Evolutionary conservation across 805 yeast genomes (phyloP), one percentile per base, ranked within the genome.

Genomic region (Starmerella potacharoeniae): DNA sequence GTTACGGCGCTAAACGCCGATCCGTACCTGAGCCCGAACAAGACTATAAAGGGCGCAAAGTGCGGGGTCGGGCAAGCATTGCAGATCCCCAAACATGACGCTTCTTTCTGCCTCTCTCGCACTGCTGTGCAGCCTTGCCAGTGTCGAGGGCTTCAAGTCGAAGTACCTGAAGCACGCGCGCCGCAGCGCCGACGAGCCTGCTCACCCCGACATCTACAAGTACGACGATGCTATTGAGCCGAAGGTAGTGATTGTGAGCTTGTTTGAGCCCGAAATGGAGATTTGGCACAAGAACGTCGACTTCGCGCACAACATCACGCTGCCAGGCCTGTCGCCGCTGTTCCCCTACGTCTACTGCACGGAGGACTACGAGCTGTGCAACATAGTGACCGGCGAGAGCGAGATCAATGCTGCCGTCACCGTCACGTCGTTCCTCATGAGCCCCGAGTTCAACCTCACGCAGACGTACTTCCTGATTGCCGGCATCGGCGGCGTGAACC

Each of bases 401-500:
- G 85, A 81, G 65, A 75, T 80, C 60, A 82, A 82, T 62, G 86
- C 86, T 40, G 85, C 86, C 14, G 59, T 80, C 30, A 72, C 84
- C 29, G 65, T 81, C 55, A 73, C 77, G 43, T 82, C 86, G 6
- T 68, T 82, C 59, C 66, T 76, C 10, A 70, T 79, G 65, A 72
- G 73, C 55, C 80, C 83, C 41, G 62, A 72, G 55, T 81, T 82
- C 58, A 83, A 82, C 64, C 73, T 82, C 51, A 65, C 79, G 39
- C 74, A 77, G 62, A 79, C 86, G 44, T 81, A 80, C 71, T 82
- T 79, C 71, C 60, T 81, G 60, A 70, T 80, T 58, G 81, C 82
- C 28, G 86, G 86, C 65, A 82, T 81, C 64, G 84, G 81, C 11
- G 86, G 85, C 57, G 79, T 81, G 54, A 76, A 78, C 59, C 86